A percentile compares a stretch with the other conserved stretches of the same genome.
These are phyloP conservation scores for Botrytis fragariae DNA, from an alignment of 2,329 filamentous ascomycete genomes.

Conservation along the genomic window DNA sequence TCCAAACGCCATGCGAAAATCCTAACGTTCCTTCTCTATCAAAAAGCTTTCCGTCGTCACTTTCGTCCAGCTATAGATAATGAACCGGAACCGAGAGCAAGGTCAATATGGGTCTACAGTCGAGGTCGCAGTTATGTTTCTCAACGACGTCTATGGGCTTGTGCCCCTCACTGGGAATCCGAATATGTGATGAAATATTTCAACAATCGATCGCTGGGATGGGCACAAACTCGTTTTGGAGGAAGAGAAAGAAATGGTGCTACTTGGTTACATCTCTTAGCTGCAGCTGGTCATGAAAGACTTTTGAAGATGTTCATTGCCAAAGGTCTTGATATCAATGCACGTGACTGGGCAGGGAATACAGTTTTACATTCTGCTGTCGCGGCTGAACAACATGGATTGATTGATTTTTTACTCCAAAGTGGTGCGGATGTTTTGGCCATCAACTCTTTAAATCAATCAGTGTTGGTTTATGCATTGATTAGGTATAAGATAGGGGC, in stretches of 20 bases:
- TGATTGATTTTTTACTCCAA: slow-evolving; percentile 4
- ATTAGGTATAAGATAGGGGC: background rate
- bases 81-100: slow-evolving; percentile 13
- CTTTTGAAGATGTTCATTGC: slow-evolving; percentile 5
- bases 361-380: slow-evolving; percentile 14
- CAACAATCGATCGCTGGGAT: slow-evolving; percentile 7
- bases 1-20: slow-evolving; percentile 12
- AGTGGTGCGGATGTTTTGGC: slow-evolving; percentile 4
- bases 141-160: slow-evolving; percentile 14
- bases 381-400: background rate
- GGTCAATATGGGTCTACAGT: slow-evolving; percentile 19
- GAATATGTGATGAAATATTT: slow-evolving; percentile 16
- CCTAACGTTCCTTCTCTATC: slow-evolving; percentile 9
- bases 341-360: slow-evolving; percentile 19
- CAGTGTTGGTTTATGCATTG: slow-evolving; percentile 14
- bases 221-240: slow-evolving; percentile 15
- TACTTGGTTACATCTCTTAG: slow-evolving; percentile 20
- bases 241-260: slow-evolving; percentile 20
- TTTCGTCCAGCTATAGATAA: slow-evolving; percentile 6
- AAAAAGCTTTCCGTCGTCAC: slow-evolving; percentile 19
- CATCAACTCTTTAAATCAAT: background rate
- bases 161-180: slow-evolving; percentile 9
- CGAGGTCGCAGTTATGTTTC: slow-evolving; percentile 19
- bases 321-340: slow-evolving; percentile 13
- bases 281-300: slow-evolving; percentile 3